These are phyloP conservation scores for Coniosporium tulheliwenetii DNA, from an alignment of 2,329 filamentous ascomycete species.

Conservation along the genomic window DNA sequence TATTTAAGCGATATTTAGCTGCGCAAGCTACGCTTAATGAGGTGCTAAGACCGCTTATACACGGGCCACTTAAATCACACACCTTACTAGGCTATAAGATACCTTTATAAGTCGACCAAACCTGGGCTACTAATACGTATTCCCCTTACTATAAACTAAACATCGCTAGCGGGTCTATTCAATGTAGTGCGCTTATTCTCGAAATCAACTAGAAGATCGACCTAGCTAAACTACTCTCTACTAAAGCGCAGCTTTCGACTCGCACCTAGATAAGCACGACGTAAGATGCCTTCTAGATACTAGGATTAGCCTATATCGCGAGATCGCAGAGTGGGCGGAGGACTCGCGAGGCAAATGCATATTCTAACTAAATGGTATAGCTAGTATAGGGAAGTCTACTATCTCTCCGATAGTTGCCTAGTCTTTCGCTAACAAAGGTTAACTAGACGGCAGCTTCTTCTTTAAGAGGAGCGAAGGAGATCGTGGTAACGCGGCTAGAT, in stretches of 20 bases:
- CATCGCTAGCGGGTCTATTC: not conserved
- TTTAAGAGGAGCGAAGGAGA: conserved; percentile 7
- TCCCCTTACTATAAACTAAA: not conserved
- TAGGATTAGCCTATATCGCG: conserved; percentile 9
- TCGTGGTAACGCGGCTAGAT: conserved; percentile 3
- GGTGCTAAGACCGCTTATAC: too few species aligned
- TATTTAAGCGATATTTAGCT: too few species aligned
- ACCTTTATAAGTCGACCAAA: not conserved
- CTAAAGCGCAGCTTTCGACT: conserved; percentile 9
- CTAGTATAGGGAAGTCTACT: conserved; percentile 18
- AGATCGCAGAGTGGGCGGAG: conserved; percentile 10
- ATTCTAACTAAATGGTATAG: conserved; percentile 17
- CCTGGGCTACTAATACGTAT: not conserved
- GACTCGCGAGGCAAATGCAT: conserved; percentile 7
- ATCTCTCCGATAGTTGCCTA: conserved; percentile 14
- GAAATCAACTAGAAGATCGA: conserved; percentile 1
- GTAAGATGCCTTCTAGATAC: conserved; percentile 10
- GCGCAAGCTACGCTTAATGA: too few species aligned
- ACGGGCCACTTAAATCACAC: too few species aligned
- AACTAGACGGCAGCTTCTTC: conserved; percentile 9
- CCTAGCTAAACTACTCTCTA: conserved; percentile 3
- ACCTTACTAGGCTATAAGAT: too few species aligned
- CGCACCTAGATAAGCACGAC: conserved; percentile 9
- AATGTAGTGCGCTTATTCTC: not conserved
- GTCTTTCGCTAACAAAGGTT: conserved; percentile 2